phyloP scores from a whole-genome alignment of 2,329 filamentous ascomycete species.

The Penicillium sp. region DNA sequence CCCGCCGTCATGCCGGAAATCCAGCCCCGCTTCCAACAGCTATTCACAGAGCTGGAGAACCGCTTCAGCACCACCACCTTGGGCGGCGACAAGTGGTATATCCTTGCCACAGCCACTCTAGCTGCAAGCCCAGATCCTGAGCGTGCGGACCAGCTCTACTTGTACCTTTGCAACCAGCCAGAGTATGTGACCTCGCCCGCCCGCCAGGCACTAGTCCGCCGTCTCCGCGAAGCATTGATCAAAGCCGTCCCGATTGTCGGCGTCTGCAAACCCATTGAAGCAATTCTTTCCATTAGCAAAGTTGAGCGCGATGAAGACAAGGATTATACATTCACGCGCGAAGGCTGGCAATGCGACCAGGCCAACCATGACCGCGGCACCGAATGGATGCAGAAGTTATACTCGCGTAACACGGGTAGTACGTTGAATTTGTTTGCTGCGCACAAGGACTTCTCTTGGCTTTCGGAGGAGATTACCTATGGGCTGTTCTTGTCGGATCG shows the following conservation, averaged over 20 bases:
- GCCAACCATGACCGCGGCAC: slow-evolving; percentile 54
- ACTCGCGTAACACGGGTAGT: slow-evolving; percentile 48
- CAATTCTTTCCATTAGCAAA: slow-evolving; percentile 55
- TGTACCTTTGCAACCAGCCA: slow-evolving; percentile 52
- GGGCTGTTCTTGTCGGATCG: slow-evolving; percentile 50
- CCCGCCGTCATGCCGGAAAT: slow-evolving; percentile 15
- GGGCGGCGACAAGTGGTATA: slow-evolving; percentile 32
- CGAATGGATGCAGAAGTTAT: slow-evolving; percentile 58
- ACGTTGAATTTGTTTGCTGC: slow-evolving; percentile 33
- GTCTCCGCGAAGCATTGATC: slow-evolving; percentile 56
- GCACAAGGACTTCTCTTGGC: slow-evolving; percentile 58
- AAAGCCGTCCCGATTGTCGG: slow-evolving; percentile 60
- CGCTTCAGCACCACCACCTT: slow-evolving; percentile 28
- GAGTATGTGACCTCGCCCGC: slow-evolving; percentile 35
- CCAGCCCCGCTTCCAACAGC: slow-evolving; percentile 27
- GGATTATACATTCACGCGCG: slow-evolving; percentile 55
- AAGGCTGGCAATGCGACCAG: slow-evolving; percentile 58
- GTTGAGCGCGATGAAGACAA: slow-evolving; percentile 57
- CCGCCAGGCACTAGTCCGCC: slow-evolving; percentile 36
- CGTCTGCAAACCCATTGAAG: slow-evolving; percentile 62
- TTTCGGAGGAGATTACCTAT: slow-evolving; percentile 75
- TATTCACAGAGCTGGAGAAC: slow-evolving; percentile 30
- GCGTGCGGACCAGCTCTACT: slow-evolving; percentile 55
- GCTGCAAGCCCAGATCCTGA: slow-evolving; percentile 53
- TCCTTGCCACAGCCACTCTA: slow-evolving; percentile 44